These are phyloP conservation scores for Hippophae rhamnoides DNA, from an alignment of 306 rosid genomes.

Conservation along the genomic window DNA sequence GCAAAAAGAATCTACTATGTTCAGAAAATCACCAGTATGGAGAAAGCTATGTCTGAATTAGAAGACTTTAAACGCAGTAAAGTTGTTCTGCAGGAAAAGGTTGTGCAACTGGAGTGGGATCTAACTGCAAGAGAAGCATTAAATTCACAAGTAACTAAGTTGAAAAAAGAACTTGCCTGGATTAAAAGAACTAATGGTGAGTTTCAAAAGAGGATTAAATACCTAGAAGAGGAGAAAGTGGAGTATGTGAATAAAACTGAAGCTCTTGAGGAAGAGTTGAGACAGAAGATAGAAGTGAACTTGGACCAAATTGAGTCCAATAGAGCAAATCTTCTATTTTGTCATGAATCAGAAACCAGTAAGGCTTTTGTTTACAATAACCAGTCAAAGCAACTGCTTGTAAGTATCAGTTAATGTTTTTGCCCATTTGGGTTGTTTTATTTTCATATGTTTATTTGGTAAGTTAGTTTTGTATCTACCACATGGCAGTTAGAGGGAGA, in stretches of 20 bases:
- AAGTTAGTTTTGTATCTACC: constrained; percentile 1
- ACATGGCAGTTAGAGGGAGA: constrained; percentile 11
- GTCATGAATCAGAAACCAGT: constrained; percentile 5
- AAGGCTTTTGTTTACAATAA: background rate
- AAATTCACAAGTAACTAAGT: constrained; percentile 21
- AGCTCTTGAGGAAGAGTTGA: constrained; percentile 12
- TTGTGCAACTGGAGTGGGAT: constrained; percentile 39
- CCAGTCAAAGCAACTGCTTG: constrained; percentile 23
- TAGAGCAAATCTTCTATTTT: constrained; percentile 4
- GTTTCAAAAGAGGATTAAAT: constrained; percentile 13
- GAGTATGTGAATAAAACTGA: too few relatives aligned
- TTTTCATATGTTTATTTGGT: background rate
- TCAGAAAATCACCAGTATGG: constrained; percentile 24
- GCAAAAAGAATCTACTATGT: constrained; percentile 27
- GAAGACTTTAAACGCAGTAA: constrained; percentile 28
- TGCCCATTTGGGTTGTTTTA: background rate
- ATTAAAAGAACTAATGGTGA: constrained; percentile 27
- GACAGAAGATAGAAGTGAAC: constrained; percentile 38
- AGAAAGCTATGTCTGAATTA: constrained; percentile 26
- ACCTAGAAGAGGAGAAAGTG: constrained; percentile 17
- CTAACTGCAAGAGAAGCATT: constrained; percentile 30
- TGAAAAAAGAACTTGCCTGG: constrained; percentile 29
- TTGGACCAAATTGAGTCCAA: constrained; percentile 24
- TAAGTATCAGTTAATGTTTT: constrained; percentile 13
- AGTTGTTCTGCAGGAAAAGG: constrained; percentile 41